These are phyloP conservation scores for Hypholoma fasciculare DNA, from an alignment of 768 basidiomycete genomes.

Conservation along the genomic window DNA sequence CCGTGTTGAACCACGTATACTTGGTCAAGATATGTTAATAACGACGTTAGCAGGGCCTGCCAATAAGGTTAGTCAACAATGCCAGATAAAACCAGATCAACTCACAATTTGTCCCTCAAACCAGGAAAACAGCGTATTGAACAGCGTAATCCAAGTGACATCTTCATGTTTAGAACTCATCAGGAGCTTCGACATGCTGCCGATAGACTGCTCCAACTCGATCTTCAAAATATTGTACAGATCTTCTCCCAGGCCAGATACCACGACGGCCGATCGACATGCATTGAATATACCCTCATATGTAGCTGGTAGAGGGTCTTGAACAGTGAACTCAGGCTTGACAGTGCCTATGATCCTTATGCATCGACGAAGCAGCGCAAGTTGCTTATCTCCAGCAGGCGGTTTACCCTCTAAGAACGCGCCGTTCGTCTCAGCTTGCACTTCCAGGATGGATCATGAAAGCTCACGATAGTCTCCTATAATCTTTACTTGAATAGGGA, in stretches of 20 bases:
- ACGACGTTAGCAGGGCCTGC: slow-evolving; percentile 58
- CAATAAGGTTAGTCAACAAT: neutral
- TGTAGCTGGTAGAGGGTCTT: slow-evolving; percentile 40
- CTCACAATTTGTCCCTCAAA: slow-evolving; percentile 67
- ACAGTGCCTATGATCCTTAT: slow-evolving; percentile 43
- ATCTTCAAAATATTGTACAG: slow-evolving; percentile 59
- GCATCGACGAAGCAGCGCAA: slow-evolving; percentile 30
- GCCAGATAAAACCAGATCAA: slow-evolving; percentile 5
- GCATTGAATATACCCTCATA: slow-evolving; percentile 58
- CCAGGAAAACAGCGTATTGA: slow-evolving; percentile 60
- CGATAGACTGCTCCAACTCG: slow-evolving; percentile 59
- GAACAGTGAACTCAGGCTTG: slow-evolving; percentile 14
- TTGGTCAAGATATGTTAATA: slow-evolving; percentile 74
- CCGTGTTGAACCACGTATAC: slow-evolving; percentile 50
- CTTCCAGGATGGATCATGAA: neutral
- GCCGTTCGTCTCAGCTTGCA: neutral
- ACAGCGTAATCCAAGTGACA: slow-evolving; percentile 57
- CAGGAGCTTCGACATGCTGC: slow-evolving; percentile 40
- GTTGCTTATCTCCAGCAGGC: slow-evolving; percentile 27
- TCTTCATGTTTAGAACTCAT: slow-evolving; percentile 24
- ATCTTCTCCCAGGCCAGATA: slow-evolving; percentile 52
- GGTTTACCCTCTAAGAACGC: slow-evolving; percentile 17
- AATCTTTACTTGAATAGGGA: slow-evolving; percentile 49
- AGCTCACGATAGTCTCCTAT: slow-evolving; percentile 40
- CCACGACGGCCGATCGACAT: slow-evolving; percentile 55